phyloP scores from a whole-genome alignment of 257 asterid species.

The Cordia subcordata region DNA sequence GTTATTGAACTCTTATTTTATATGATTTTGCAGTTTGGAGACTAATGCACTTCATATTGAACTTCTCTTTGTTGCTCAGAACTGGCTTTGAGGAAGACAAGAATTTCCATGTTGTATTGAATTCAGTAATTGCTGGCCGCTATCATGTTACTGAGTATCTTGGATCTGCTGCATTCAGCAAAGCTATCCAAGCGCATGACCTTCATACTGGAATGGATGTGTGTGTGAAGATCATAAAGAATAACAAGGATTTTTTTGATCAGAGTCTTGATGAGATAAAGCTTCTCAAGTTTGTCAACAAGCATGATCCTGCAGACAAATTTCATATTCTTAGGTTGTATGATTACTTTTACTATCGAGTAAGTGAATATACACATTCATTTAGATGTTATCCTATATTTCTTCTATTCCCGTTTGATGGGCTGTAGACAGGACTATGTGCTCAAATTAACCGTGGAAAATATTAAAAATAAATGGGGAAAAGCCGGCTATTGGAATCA shows the following conservation, averaged over 20 bases:
- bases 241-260: conserved; percentile 32
- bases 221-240: conserved; percentile 28
- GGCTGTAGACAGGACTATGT: no score
- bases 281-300: conserved; percentile 30
- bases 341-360: conserved; percentile 29
- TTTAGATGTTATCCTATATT: not conserved
- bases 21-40: not conserved
- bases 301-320: conserved; percentile 31
- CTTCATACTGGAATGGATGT: conserved; percentile 33
- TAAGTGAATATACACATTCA: conserved; percentile 10
- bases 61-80: conserved; percentile 11
- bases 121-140: conserved; percentile 29
- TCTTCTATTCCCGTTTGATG: no score
- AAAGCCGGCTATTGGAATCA: no score
- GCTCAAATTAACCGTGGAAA: no score
- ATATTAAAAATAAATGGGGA: no score
- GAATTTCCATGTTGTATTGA: conserved; percentile 24
- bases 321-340: conserved; percentile 27
- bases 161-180: conserved; percentile 33
- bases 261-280: conserved; percentile 33
- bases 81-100: conserved; percentile 33
- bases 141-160: conserved; percentile 33
- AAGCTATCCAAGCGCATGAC: conserved; percentile 33
- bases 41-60: not conserved
- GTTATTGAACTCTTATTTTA: not conserved